Evolutionary conservation across 1,284 basidiomycete genomes (phyloP), one percentile per base, ranked within the genome.

Genomic region (Ustilago cynodontis): DNA sequence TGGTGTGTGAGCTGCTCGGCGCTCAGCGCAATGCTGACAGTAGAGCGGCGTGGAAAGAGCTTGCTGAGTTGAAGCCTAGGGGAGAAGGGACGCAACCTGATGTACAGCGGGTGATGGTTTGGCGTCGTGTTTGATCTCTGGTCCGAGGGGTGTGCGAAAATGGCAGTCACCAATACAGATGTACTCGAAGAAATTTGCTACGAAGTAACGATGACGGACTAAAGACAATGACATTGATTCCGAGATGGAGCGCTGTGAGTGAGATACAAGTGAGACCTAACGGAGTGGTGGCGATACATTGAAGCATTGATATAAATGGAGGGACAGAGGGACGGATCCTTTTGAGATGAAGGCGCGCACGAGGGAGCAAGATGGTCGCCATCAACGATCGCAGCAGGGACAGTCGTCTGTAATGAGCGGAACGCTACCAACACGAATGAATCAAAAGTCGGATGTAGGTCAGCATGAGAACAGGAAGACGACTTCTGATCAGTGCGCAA

Each of bases 41-140:
- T 10, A 35, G 35, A 9, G 61, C 63, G 2, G 75, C 74, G 0
- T 77, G 75, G 75, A 59, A 60, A 35, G 75, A 77, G 45, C 63
- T 77, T 8, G 70, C 67, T 4, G 66, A 73, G 14, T 29, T 70
- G 11, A 55, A 70, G 59, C 78, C 78, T 10, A 74, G 70, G 35
- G 59, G 73, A 5, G 59, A 58, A 18, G 69, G 57, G 35, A 79
- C 62, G n/a, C 37, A 61, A 24, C 65, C 71, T 1, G 76, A 71
- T 26, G 60, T 78, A 9, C 69, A 80, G 56, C 55, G 70, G 18
- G 65, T 80, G 18, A 80, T 80, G 78, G 52, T 80, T 16, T 80
- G 78, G 78, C 67, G 73, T 7, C 73, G 71, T 5, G 29, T 55
- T 22, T 78, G 49, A 65, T 35, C 14, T 14, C 14, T 37, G 8